Base-by-base conservation (phyloP, 176 grass and related monocot species). In the Avena sativa region DNA sequence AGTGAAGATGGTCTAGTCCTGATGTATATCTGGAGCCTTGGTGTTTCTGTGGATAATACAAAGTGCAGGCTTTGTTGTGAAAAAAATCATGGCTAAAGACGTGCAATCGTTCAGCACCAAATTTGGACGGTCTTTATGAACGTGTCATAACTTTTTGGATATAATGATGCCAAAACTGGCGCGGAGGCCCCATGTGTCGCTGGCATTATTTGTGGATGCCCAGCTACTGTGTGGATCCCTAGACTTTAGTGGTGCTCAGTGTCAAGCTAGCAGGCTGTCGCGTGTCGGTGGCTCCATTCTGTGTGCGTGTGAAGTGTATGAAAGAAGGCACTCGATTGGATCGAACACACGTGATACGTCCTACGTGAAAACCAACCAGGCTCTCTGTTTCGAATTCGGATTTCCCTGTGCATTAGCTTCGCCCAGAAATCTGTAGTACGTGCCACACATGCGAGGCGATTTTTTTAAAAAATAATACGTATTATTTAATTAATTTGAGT, bases 221-320 rank as follows among this genome's bases (percentile, higher is more conserved):
- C 12, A 5, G 7, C 20, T 38, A n/a, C 26, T n/a, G 64, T 47
- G 84, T 21, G 73, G 62, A 32, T 90, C 62, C 61, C 12, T 30
- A 43, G 70, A 19, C 60, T 70, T 43, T 1, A 40, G 28, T 58
- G 9, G 53, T 25, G 8, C 30, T 81, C 50, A 14, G 19, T 60
- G 6, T 48, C 34, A 44, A 7, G 25, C 72, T 64, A 7, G 19
- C 72, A 32, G 23, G 38, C 71, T 47, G 59, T 65, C 16, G 75
- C 6, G 81, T 83, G 86, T 91, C 89, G 89, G 81, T 85, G 86
- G 68, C 76, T 61, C 30, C 30, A 32, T 32, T 32, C 1, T 32
- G 66, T 17, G 21, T 53, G 72, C n/a, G n/a, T n/a, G n/a, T n/a
- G n/a, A n/a, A n/a, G n/a, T n/a, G n/a, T n/a, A n/a, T n/a, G 49